Base-by-base conservation (phyloP, 2,329 filamentous ascomycete genomes). In the Nigrospora osmanthi region DNA sequence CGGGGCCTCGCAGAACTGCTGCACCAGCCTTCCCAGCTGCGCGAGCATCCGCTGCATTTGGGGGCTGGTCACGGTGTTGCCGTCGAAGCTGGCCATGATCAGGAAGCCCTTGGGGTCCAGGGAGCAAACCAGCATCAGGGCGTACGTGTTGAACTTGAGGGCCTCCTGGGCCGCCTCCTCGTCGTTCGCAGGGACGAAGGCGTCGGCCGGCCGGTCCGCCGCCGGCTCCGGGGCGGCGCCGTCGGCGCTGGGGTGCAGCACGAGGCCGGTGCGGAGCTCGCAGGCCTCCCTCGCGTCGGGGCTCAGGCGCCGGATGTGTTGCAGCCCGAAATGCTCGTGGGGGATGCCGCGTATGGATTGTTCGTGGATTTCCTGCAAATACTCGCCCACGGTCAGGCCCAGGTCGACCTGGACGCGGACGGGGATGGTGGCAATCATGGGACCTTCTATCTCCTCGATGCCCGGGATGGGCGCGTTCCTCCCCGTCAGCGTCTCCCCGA, bases 101-200 rank as follows among this genome's bases (percentile, higher is more conserved):
- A 75, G 60, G 55, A 84, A 76, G 1, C 75, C 72, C 48, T 70
- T 66, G 2, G 72, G 66, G 33, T 78, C 72, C 6, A 83, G 63
- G 4, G 75, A 80, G 58, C 80, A 85, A 36, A 83, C 80, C 16
- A 85, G 63, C 68, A 85, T 83, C 31, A 85, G 71, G 1, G 79
- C 73, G 55, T 83, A 83, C 0, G 71, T 74, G 57, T 75, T 75
- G 56, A 76, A 75, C 53, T 74, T 74, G 51, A 82, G 23, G 23
- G 23, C 80, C 51, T 83, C 79, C 38, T 75, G 71, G 0, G 76
- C 78, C 1, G 76, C 73, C 49, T 81, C 76, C 0, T 65, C 68
- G 46, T 79, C 76, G 31, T 73, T 71, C 1, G 75, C 71, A 0
- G 76, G 76, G 6, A 80, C 69, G 19, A 80, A 73, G 0, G 69